Percentiles rank a stretch among this genome's conserved stretches.
phyloP scores from a whole-genome alignment of 352 stramenopile genomes.

The Thraustochytrium sp. region DNA sequence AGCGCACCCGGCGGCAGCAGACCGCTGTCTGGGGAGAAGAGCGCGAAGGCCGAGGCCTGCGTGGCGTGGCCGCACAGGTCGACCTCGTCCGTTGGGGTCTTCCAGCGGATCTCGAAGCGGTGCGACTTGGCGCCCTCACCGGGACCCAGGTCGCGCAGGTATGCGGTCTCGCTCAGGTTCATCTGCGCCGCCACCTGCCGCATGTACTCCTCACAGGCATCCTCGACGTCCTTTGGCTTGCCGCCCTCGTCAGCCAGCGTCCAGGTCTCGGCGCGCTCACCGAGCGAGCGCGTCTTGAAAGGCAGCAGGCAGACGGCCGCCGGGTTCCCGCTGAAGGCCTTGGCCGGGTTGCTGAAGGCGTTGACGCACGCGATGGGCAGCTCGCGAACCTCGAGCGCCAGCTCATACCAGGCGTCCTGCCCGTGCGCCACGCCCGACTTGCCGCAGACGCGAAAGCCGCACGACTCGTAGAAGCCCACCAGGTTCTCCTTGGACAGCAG shows the following conservation, averaged over 20 bases:
- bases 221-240: neutral
- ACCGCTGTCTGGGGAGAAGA: conserved; percentile 50
- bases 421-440: conserved; percentile 54
- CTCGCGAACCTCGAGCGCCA: conserved; percentile 40
- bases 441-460: neutral
- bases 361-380: conserved; percentile 56
- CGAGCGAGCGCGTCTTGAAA: neutral
- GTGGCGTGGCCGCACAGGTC: conserved; percentile 83
- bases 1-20: neutral
- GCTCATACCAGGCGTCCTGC: conserved; percentile 71
- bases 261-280: neutral
- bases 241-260: neutral
- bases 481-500: neutral
- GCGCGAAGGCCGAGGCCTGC: conserved; percentile 68
- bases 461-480: neutral
- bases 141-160: conserved; percentile 54
- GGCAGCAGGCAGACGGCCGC: conserved; percentile 73
- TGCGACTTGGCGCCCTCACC: neutral
- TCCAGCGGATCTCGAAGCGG: conserved; percentile 47
- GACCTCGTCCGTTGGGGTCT: conserved; percentile 62
- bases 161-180: conserved; percentile 85
- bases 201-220: conserved; percentile 55
- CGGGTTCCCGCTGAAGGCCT: conserved; percentile 75
- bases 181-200: conserved; percentile 75
- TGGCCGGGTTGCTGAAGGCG: conserved; percentile 55